These are phyloP conservation scores for Capsicum rhomboideum DNA, from an alignment of 257 asterid genomes.

Conservation along the genomic window DNA sequence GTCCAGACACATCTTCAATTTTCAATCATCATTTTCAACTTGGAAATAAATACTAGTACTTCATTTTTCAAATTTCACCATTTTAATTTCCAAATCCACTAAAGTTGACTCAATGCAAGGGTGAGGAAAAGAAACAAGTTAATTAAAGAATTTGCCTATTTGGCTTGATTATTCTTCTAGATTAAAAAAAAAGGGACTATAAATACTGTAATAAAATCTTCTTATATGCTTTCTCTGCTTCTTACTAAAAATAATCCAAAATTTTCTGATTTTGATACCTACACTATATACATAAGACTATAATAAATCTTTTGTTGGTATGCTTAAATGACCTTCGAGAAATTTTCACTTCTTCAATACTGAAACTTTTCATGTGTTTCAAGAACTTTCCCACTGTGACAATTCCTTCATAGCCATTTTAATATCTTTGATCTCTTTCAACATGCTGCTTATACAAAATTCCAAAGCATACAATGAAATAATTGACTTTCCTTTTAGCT, in stretches of 20 bases:
- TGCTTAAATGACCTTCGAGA: background rate
- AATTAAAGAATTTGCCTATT: background rate
- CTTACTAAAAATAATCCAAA: too few species aligned
- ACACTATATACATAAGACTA: too few species aligned
- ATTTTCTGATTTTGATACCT: too few species aligned
- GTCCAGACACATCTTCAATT: too few species aligned
- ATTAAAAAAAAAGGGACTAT: background rate
- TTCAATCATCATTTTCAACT: too few species aligned
- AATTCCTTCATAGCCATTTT: background rate
- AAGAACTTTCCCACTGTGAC: background rate
- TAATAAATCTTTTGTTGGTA: background rate
- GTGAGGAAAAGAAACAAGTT: background rate
- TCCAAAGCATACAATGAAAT: background rate
- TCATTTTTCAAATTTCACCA: too few species aligned
- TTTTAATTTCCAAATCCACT: too few species aligned
- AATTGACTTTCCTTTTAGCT: background rate
- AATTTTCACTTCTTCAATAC: background rate
- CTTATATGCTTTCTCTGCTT: too few species aligned
- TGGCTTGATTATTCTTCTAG: background rate
- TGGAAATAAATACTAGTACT: too few species aligned
- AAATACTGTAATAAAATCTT: too few species aligned
- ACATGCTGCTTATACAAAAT: background rate
- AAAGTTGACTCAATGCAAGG: background rate
- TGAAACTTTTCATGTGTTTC: background rate
- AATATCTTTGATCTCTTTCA: background rate